Evolutionary conservation across 2,329 filamentous ascomycete species (phyloP), one percentile per base, ranked within the genome.

Genomic region (Helotiales sp.): DNA sequence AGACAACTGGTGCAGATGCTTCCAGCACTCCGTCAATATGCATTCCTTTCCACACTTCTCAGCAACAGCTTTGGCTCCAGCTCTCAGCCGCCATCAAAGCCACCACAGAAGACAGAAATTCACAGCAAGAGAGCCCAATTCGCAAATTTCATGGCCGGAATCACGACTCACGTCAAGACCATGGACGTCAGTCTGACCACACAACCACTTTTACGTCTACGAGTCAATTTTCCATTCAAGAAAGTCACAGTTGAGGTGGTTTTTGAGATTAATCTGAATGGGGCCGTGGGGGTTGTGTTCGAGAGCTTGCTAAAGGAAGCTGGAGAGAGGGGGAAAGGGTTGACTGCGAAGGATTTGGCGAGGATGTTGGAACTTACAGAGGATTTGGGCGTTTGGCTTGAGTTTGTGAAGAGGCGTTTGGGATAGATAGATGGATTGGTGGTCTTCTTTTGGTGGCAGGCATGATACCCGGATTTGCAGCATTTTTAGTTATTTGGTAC

Each of bases 1-100:
- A 86, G 88, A 59, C 92, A 96, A 75, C 80, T 96, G 3, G 81
- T 94, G 6, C 84, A 87, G 62, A 87, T 94, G 75, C 82, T 96
- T n/a, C 91, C 92, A 0, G 82, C 85, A 3, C 81, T 96, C 17
- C 84, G 93, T 15, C 92, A 96, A 76, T 96, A 93, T 75, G 90
- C 90, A 0, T 88, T 91, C 71, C 81, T 93, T 4, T 87, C 87
- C 1, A 86, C 83, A 0, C 78, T 96, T 2, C 82, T 95, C 3
- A 80, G 84, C 64, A 87, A 86, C 59, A 87, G 85, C 65, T 91
- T 93, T 73, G 82, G 81, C 10, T n/a, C 68, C 2, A 34, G 52
- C 2, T 63, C 70, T 0, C 69, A 61, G 52, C 59, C 65, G 17
- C 17, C 54, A 11, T 34, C 64, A 1, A 58, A 68, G 50, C 22